A percentile compares a stretch with the other conserved stretches of the same genome.
phyloP scores from a whole-genome alignment of 257 asterid genomes.

The Lycium ferocissimum region DNA sequence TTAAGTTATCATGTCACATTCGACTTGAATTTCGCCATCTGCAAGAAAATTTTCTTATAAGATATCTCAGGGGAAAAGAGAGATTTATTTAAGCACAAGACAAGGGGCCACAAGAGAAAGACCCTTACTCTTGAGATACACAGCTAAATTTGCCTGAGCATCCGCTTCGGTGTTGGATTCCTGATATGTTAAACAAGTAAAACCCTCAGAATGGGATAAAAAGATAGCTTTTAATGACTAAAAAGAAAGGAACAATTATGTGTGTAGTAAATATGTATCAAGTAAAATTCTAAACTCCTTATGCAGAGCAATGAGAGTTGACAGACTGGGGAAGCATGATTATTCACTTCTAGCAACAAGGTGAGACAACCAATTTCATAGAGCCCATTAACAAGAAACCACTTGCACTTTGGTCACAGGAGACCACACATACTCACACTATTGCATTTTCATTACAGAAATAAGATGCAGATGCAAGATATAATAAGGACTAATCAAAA shows the following conservation, averaged over 20 bases:
- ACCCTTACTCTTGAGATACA: constrained; percentile 65
- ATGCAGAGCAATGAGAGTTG: neutral
- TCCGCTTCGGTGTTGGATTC: constrained; percentile 87
- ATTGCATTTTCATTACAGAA: constrained; percentile 12
- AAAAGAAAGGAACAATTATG: constrained; percentile 1
- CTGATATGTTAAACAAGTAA: constrained; percentile 44
- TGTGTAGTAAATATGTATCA: neutral
- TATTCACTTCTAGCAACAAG: constrained; percentile 17
- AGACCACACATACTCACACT: neutral
- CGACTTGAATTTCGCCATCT: constrained; percentile 85
- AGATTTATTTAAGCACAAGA: neutral
- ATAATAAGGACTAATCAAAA: neutral
- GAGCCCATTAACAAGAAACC: neutral
- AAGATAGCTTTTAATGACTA: neutral
- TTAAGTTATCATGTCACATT: constrained; percentile 53
- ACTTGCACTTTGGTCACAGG: neutral
- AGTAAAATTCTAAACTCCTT: neutral
- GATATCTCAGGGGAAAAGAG: constrained; percentile 25
- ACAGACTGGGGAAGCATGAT: neutral
- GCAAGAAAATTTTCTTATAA: constrained; percentile 36
- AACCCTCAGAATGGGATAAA: constrained; percentile 3
- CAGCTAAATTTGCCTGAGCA: constrained; percentile 84
- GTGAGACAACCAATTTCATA: neutral
- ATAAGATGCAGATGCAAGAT: neutral
- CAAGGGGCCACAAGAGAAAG: neutral